Conservation (phyloP, 345 rosid genomes). For the Melaleuca quinquenervia region DNA sequence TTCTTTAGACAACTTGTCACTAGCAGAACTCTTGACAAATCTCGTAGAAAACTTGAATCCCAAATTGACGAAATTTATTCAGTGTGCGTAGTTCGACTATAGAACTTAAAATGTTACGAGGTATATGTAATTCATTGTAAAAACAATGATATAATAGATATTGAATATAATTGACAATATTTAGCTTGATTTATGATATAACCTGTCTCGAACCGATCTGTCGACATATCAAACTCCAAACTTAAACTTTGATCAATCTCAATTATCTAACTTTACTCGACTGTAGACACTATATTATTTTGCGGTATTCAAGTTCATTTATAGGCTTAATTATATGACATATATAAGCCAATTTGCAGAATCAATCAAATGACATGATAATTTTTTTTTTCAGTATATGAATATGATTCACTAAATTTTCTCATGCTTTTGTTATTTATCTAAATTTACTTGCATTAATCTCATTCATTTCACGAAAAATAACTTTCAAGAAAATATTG, state of each 20-base stretch:
- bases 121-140: rapidly evolving
- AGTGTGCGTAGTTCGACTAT: background rate
- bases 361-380: background rate
- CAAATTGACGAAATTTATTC: background rate
- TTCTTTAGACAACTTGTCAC: background rate
- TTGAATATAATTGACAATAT: background rate
- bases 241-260: background rate
- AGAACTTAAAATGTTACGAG: background rate
- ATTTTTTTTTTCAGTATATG: background rate
- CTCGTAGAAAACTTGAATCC: too few relatives aligned
- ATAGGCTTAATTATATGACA: background rate
- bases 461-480: too few relatives aligned
- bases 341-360: background rate
- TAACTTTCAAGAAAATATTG: too few relatives aligned
- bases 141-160: background rate
- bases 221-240: rapidly evolving
- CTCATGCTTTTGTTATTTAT: background rate
- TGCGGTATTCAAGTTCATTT: background rate
- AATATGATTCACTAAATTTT: background rate
- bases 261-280: background rate
- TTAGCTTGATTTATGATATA: background rate
- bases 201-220: background rate
- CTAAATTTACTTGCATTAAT: background rate
- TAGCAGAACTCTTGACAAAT: background rate
- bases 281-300: rapidly evolving